phyloP scores from a whole-genome alignment of 768 basidiomycete genomes.

The Dendrothele bispora region DNA sequence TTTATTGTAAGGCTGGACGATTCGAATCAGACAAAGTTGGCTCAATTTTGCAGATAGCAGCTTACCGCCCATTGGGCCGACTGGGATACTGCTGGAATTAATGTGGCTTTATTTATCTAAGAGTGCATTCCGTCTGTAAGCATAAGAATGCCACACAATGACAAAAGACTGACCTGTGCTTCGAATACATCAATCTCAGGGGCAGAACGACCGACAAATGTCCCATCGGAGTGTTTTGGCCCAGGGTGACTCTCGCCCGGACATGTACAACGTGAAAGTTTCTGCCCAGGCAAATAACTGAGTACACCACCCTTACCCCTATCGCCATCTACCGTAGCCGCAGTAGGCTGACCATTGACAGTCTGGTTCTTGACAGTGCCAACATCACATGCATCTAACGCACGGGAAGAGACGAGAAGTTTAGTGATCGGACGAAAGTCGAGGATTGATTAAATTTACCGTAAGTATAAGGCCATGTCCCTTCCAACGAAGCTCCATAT shows the following conservation, averaged over 20 bases:
- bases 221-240: conserved; percentile 44
- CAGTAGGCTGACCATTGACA: conserved; percentile 39
- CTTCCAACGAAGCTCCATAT: conserved; percentile 55
- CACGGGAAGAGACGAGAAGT: conserved; percentile 16
- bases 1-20: conserved; percentile 44
- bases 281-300: conserved; percentile 57
- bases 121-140: background rate
- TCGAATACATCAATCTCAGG: conserved; percentile 66
- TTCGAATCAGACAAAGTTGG: background rate
- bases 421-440: conserved; percentile 26
- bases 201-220: conserved; percentile 51
- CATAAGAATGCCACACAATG: conserved; percentile 4
- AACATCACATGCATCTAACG: conserved; percentile 56
- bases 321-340: conserved; percentile 34
- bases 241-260: conserved; percentile 57
- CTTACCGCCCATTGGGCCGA: conserved; percentile 52
- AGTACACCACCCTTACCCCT: conserved; percentile 26
- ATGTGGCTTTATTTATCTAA: conserved; percentile 5
- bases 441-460: conserved; percentile 11
- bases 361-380: conserved; percentile 59
- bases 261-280: conserved; percentile 60
- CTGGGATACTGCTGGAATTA: conserved; percentile 41
- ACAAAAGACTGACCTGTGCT: conserved; percentile 38
- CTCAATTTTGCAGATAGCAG: conserved; percentile 6
- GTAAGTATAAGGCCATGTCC: conserved; percentile 47